Base-by-base conservation (phyloP, 164 flowering plant genomes). In the Cinnamomum chago region DNA sequence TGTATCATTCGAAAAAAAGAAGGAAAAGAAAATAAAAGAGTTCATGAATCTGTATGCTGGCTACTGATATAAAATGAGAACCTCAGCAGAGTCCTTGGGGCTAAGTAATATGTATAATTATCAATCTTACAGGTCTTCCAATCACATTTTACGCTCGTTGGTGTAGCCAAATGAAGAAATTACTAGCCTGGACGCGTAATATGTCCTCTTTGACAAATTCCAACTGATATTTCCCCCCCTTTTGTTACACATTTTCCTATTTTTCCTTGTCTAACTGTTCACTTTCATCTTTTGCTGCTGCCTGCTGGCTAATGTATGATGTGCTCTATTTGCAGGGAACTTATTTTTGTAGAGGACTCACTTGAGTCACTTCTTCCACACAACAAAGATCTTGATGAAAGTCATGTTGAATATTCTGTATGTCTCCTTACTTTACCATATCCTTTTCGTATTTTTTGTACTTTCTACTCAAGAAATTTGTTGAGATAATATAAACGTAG, bases 351-450 rank as follows among this genome's bases (percentile, higher is more conserved):
- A 74, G 92, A 86, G 76, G 92, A 90, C 62, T 71, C 90, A 47
- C 90, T 91, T 73, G 92, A 90, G 62, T 71, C 90, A 47, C 92
- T 93, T 76, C 84, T 93, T 67, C 79, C 81, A 15, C 47, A n/a
- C 58, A 82, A 81, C 25, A 65, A 7, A 67, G 88, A 87, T 65
- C 62, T 77, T 30, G 87, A 90, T 82, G 90, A 85, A 77, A 77
- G 72, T 69, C 55, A n/a, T 74, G 67, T 27, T 2, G 72, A 60
- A 33, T 74, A 79, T 40, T 35, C 67, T 78, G 94, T 90, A 88
- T 74, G 70, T 28, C 58, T 70, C 62, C 51, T 70, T 50, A 60
- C 62, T 14, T 62, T 62, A 58, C 50, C 47, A 30, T 67, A 25
- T 27, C 20, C 69, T 25, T 67, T 67, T 27, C 18, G n/a, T 2